These are phyloP conservation scores for Cymbopogon citratus DNA, from an alignment of 176 grass and related monocot genomes.

Conservation along the genomic window DNA sequence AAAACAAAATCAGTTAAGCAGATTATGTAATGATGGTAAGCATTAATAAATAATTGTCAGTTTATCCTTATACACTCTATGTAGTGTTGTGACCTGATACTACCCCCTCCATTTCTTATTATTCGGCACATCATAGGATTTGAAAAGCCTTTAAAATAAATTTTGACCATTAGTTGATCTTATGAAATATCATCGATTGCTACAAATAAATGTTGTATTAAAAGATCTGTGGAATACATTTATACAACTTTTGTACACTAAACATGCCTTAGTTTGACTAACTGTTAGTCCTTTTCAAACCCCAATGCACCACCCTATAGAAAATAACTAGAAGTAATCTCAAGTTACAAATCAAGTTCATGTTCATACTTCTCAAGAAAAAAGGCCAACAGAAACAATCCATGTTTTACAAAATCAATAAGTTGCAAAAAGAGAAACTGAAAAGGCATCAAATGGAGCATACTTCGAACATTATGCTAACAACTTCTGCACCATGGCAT, in stretches of 20 bases:
- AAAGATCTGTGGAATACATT: not conserved
- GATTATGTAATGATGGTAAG: not conserved
- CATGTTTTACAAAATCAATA: conserved; percentile 12
- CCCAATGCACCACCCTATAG: not conserved
- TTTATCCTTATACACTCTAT: not conserved
- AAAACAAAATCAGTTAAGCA: not conserved
- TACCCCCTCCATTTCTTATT: not conserved
- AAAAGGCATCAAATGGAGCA: conserved; percentile 12
- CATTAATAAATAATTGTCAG: not conserved
- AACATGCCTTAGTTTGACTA: not conserved
- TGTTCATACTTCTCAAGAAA: not conserved
- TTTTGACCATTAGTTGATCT: not conserved
- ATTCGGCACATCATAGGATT: not conserved
- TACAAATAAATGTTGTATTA: not conserved
- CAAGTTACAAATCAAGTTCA: conserved; percentile 12
- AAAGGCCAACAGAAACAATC: not conserved
- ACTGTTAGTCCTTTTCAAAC: not conserved
- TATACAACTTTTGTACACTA: not conserved
- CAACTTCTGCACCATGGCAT: conserved; percentile 50
- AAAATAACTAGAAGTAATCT: not conserved
- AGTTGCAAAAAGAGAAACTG: not conserved
- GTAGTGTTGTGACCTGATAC: not conserved
- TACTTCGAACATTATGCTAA: conserved; percentile 94
- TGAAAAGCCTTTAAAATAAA: not conserved
- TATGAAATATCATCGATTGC: not conserved